Percentiles rank a stretch among this genome's conserved stretches.
Evolutionary conservation across 345 rosid species (phyloP).

Genomic region (Pistacia integerrima): DNA sequence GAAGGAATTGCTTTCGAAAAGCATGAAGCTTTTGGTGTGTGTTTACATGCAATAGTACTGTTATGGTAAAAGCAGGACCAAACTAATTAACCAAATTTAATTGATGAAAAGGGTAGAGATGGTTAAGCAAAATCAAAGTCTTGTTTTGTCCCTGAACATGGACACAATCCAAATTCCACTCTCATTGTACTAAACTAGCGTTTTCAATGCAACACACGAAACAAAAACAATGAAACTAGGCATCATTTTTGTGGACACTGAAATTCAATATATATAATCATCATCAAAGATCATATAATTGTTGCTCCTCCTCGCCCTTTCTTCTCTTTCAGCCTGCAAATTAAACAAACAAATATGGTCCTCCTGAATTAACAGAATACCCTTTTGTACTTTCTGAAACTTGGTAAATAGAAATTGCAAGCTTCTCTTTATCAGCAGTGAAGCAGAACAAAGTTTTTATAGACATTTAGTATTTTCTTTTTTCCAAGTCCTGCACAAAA

Average conservation of each 20-base stretch:
- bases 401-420: background rate
- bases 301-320: conserved; percentile 56
- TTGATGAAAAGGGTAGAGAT: background rate
- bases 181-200: background rate
- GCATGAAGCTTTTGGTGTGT: background rate
- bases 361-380: background rate
- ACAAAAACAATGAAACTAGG: background rate
- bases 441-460: no score
- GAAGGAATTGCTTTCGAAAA: no score
- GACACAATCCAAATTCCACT: background rate
- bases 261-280: conserved; percentile 64
- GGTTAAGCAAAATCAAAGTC: background rate
- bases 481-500: background rate
- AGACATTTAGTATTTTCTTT: no score
- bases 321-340: conserved; percentile 73
- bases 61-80: background rate
- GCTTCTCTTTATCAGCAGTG: no score
- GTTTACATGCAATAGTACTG: background rate
- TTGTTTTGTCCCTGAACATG: background rate
- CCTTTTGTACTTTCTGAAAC: background rate
- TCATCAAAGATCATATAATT: conserved; percentile 81
- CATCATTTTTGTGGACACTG: background rate
- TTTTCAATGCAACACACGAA: background rate
- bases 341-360: background rate
- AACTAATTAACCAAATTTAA: background rate